Percentiles rank a stretch among this genome's conserved stretches.
These are phyloP conservation scores for Bryoglossum gracile DNA, from an alignment of 495 filamentous ascomycete genomes.

Conservation along the genomic window DNA sequence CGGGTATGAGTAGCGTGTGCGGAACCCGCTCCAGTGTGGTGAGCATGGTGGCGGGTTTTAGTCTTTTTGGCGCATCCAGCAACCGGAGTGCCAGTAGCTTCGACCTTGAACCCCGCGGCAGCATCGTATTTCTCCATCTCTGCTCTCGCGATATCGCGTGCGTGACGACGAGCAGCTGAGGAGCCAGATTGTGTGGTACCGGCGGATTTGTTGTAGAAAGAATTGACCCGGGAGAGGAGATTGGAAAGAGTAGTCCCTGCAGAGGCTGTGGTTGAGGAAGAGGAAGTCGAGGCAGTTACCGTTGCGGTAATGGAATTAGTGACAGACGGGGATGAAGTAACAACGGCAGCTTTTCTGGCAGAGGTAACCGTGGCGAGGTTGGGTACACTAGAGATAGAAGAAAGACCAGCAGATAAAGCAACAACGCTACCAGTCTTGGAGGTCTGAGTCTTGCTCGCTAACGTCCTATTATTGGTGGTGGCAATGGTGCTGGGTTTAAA, in stretches of 20 bases:
- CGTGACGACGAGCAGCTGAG: constrained; percentile 14
- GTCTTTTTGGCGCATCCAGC: background rate
- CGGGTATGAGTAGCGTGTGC: background rate
- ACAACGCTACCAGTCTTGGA: background rate
- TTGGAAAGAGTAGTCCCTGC: constrained; percentile 21
- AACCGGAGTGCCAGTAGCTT: background rate
- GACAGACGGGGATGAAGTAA: background rate
- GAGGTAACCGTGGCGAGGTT: background rate
- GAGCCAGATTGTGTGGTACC: background rate
- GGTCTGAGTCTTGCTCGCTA: constrained; percentile 20
- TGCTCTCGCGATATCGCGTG: constrained; percentile 3
- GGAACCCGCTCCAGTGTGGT: background rate
- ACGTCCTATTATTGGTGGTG: constrained; percentile 21
- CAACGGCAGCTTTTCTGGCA: background rate
- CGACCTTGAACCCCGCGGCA: background rate
- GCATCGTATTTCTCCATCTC: background rate
- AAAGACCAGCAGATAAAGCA: background rate
- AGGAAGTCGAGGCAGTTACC: constrained; percentile 7
- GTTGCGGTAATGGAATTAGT: background rate
- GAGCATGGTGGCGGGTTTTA: background rate
- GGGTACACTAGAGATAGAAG: too few species aligned
- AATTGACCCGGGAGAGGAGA: constrained; percentile 14
- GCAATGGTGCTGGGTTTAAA: constrained; percentile 19
- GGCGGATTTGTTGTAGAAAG: constrained; percentile 9
- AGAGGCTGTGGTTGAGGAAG: constrained; percentile 19